Evolutionary conservation across 805 yeast species (phyloP).

Genomic region (Metschnikowia lunata): DNA sequence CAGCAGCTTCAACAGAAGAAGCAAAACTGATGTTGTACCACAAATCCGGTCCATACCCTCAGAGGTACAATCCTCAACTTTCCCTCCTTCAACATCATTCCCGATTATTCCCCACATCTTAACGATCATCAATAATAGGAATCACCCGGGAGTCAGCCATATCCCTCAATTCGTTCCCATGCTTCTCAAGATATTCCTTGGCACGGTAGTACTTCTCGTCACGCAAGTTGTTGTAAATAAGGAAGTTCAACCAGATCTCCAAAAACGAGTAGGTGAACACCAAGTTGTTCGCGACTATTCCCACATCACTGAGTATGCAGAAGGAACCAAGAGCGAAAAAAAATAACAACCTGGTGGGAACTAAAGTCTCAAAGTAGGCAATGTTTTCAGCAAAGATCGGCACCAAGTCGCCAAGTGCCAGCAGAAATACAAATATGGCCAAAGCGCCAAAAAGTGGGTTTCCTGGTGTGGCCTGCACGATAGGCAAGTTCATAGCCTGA

Average conservation of each 20-base stretch:
- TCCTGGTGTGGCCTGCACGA: slow-evolving; percentile 25
- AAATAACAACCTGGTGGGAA: slow-evolving; percentile 51
- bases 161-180: slow-evolving; percentile 31
- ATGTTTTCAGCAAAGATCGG: slow-evolving; percentile 42
- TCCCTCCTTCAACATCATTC: not conserved
- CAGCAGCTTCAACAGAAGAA: too few species aligned
- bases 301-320: slow-evolving; percentile 44
- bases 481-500: slow-evolving; percentile 52
- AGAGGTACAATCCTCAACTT: not conserved
- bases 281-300: slow-evolving; percentile 54
- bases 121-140: slow-evolving; percentile 23
- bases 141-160: slow-evolving; percentile 28
- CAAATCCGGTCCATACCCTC: too few species aligned
- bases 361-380: slow-evolving; percentile 53
- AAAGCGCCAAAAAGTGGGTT: slow-evolving; percentile 49
- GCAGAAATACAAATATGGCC: slow-evolving; percentile 40
- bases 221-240: slow-evolving; percentile 56
- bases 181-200: slow-evolving; percentile 38
- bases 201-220: slow-evolving; percentile 56
- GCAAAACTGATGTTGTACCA: too few species aligned
- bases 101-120: not conserved
- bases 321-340: slow-evolving; percentile 49
- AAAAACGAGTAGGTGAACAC: slow-evolving; percentile 56
- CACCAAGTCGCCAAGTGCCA: slow-evolving; percentile 51
- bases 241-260: slow-evolving; percentile 68